Evolutionary conservation across 805 yeast species (phyloP), one percentile per base, ranked within the genome.

Genomic region (Saturnispora mendoncae): DNA sequence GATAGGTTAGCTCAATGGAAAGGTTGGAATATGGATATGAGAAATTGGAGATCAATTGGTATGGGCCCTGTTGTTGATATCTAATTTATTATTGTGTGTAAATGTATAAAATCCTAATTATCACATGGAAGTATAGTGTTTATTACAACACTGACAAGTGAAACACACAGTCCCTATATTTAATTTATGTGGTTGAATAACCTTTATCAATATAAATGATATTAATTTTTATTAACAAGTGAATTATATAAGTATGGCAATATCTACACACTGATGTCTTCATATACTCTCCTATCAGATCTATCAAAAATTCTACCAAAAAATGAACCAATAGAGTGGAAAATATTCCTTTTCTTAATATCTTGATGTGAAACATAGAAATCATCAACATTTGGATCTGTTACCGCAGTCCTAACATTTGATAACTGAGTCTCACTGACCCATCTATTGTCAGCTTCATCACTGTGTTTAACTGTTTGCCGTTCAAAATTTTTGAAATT

Each of bases 21-120:
- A 49, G 78, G 75, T 37, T 88, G 88, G 87, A 85, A 81, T 54
- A 72, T 86, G 3, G 95, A 88, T 54, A 84, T 88, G 94, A 71
- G 84, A 20, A 52, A 57, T 12, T 88, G 97, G 97, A 71, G 81
- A 54, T 72, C 79, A 39, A 66, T 75, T 14, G 86, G 85, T 1
- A 64, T 71, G 39, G 87, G 87, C 2, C 79, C 84, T 9, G 38
- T 39, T 2, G 32, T 39, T 6, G 42, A 39, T 23, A 35, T 38
- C 15, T 38, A 38, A 38, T 21, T 12, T 7, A 6, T n/a, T n/a
- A n/a, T n/a, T n/a, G n/a, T n/a, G n/a, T n/a, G n/a, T n/a, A n/a
- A n/a, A n/a, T n/a, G n/a, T n/a, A n/a, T n/a, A n/a, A n/a, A n/a
- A n/a, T n/a, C n/a, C n/a, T n/a, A n/a, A n/a, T n/a, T n/a, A n/a